These are phyloP conservation scores for Linaria vulgaris DNA, from an alignment of 257 asterid species.

Conservation along the genomic window DNA sequence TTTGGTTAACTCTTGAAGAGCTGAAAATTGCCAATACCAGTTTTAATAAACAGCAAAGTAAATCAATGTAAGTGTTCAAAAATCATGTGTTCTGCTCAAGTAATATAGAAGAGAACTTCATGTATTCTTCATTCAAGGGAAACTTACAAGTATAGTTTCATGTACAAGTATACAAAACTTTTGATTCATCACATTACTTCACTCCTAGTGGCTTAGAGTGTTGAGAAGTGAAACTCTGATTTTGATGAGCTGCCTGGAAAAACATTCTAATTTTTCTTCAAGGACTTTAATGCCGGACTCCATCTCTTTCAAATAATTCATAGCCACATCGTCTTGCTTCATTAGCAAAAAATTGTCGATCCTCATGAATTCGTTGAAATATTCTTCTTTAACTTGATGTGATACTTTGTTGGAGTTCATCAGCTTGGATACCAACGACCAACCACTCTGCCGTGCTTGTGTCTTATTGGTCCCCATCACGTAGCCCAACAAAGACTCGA, in stretches of 20 bases:
- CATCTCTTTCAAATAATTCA: slow-evolving; percentile 33
- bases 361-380: slow-evolving; percentile 33
- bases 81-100: too few relatives aligned
- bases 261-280: slow-evolving; percentile 35
- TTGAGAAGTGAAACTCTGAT: slow-evolving; percentile 44
- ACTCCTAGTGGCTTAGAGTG: slow-evolving; percentile 31
- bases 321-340: slow-evolving; percentile 9
- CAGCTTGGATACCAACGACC: slow-evolving; percentile 41
- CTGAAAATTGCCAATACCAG: too few relatives aligned
- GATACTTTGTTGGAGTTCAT: slow-evolving; percentile 27
- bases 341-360: slow-evolving; percentile 28
- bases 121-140: not conserved
- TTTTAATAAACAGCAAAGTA: too few relatives aligned
- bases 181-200: not conserved
- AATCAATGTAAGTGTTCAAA: too few relatives aligned
- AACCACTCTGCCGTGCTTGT: slow-evolving; percentile 28
- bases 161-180: slow-evolving; percentile 29
- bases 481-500: slow-evolving; percentile 26
- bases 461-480: slow-evolving; percentile 21
- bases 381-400: slow-evolving; percentile 5
- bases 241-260: slow-evolving; percentile 40
- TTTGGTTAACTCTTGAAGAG: too few relatives aligned
- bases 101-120: too few relatives aligned
- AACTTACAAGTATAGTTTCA: not conserved
- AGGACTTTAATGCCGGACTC: slow-evolving; percentile 33